Evolutionary conservation across 148 eudicot genomes (phyloP), one percentile per base, ranked within the genome.

Genomic region (Nepenthes gracilis): DNA sequence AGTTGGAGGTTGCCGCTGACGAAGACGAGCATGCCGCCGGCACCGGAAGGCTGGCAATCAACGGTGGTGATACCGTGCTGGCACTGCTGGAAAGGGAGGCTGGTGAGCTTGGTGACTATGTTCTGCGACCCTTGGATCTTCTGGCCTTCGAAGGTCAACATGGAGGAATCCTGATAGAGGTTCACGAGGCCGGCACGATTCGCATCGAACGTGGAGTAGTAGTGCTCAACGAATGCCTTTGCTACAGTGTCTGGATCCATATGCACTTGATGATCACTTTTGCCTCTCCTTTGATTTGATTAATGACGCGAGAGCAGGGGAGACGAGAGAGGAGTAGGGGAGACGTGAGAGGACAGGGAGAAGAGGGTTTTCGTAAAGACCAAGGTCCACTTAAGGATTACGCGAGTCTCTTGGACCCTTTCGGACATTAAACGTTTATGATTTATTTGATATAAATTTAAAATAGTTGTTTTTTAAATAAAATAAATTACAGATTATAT

Each of bases 141-240:
- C 75, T 79, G 70, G 5, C 83, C 83, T 49, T 79, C 83, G 62
- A 79, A 79, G 62, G 83, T 76, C 58, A 79, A 38, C 83, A 79
- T 75, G 9, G 83, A 79, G 3, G 69, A 56, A 5, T 79, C 83
- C 57, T 79, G 80, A 64, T 79, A 79, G 4, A 79, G 60, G 45
- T 62, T 69, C 2, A 60, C 77, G 7, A 79, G 69, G 5, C 72
- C 75, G 0, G 59, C 70, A 0, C 80, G 72, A 63, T 76, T 79
- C 12, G 70, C 55, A 54, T 79, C 83, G 80, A 79, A 79, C 2
- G 83, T 79, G 1, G 83, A 8, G 77, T 79, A 79, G 83, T 79
- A 79, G 73, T 79, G 83, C 43, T 76, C 77, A 0, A 79, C 83
- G 73, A 79, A 79, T 15, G 83, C 83, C 70, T 67, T 72, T 12